Evolutionary conservation across 129 eudicot genomes (phyloP).

Genomic region (Escallonia herrerae): DNA sequence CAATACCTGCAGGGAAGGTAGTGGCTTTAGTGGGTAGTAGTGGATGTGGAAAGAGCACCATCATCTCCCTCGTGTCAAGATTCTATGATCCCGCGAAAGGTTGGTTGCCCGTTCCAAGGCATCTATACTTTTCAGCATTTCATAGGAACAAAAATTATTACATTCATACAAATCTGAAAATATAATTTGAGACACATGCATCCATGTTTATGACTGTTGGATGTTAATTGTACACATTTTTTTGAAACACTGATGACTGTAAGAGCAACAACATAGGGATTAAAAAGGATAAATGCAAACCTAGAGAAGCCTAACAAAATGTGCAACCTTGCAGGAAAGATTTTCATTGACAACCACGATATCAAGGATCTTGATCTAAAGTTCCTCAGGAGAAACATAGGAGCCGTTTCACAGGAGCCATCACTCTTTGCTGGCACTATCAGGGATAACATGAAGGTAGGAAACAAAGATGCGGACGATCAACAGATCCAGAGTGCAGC

Average conservation of each 20-base stretch:
- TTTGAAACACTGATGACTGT: too few relatives aligned
- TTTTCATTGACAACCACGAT: conserved; percentile 55
- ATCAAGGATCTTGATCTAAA: conserved; percentile 65
- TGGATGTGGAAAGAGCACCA: conserved; percentile 90
- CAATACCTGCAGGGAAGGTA: conserved; percentile 74
- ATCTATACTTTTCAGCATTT: too few relatives aligned
- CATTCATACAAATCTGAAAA: too few relatives aligned
- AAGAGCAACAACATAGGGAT: too few relatives aligned
- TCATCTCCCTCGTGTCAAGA: conserved; percentile 67
- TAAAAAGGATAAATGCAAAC: too few relatives aligned
- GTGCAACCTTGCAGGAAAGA: conserved; percentile 39
- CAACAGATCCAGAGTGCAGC: conserved; percentile 58
- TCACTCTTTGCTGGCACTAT: conserved; percentile 75
- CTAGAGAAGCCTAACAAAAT: conserved; percentile 6
- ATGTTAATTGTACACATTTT: too few relatives aligned
- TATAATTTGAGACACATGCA: too few relatives aligned
- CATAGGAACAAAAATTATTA: too few relatives aligned
- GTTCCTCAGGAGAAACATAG: conserved; percentile 61
- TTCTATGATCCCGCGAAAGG: conserved; percentile 77
- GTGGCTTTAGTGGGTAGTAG: conserved; percentile 85
- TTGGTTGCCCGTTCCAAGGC: neutral
- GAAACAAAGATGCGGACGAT: conserved; percentile 55
- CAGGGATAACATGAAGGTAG: conserved; percentile 63
- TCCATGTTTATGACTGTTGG: too few relatives aligned
- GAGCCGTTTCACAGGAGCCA: conserved; percentile 91